These are phyloP conservation scores for Fusarium continuum DNA, from an alignment of 2,329 filamentous ascomycete genomes.

Conservation along the genomic window DNA sequence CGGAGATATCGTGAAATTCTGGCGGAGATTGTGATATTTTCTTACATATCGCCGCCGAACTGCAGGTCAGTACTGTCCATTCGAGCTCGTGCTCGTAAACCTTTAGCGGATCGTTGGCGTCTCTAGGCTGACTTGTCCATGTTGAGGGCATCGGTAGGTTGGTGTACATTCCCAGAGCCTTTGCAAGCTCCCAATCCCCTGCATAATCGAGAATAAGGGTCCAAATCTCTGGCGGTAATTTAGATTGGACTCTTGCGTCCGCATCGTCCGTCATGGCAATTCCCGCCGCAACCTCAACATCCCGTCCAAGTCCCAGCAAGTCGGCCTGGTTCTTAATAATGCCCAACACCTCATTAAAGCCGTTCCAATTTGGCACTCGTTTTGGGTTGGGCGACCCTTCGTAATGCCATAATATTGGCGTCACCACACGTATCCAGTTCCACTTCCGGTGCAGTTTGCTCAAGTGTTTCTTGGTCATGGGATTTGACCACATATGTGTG, in stretches of 20 bases:
- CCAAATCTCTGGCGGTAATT: slow-evolving; percentile 87
- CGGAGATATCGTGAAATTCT: slow-evolving; percentile 76
- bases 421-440: slow-evolving; percentile 85
- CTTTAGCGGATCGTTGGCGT: slow-evolving; percentile 71
- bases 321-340: slow-evolving; percentile 82
- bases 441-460: slow-evolving; percentile 84
- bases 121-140: slow-evolving; percentile 70
- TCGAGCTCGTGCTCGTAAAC: slow-evolving; percentile 82
- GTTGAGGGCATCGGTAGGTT: slow-evolving; percentile 75
- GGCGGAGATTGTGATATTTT: slow-evolving; percentile 77
- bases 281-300: slow-evolving; percentile 66
- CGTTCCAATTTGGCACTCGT: slow-evolving; percentile 67
- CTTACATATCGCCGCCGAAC: slow-evolving; percentile 75
- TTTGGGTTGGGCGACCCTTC: slow-evolving; percentile 62
- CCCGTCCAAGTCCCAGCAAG: slow-evolving; percentile 76
- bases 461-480: slow-evolving; percentile 86
- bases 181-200: slow-evolving; percentile 90
- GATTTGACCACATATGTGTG: slow-evolving; percentile 87
- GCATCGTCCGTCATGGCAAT: slow-evolving; percentile 49
- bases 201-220: slow-evolving; percentile 85
- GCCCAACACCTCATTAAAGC: slow-evolving; percentile 75
- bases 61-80: slow-evolving; percentile 81
- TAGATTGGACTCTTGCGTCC: slow-evolving; percentile 50
- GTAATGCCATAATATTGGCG: slow-evolving; percentile 85
- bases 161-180: slow-evolving; percentile 81